Evolutionary conservation across 2,329 filamentous ascomycete genomes (phyloP), one percentile per base, ranked within the genome.

Genomic region (Fusarium solani-melongenae): DNA sequence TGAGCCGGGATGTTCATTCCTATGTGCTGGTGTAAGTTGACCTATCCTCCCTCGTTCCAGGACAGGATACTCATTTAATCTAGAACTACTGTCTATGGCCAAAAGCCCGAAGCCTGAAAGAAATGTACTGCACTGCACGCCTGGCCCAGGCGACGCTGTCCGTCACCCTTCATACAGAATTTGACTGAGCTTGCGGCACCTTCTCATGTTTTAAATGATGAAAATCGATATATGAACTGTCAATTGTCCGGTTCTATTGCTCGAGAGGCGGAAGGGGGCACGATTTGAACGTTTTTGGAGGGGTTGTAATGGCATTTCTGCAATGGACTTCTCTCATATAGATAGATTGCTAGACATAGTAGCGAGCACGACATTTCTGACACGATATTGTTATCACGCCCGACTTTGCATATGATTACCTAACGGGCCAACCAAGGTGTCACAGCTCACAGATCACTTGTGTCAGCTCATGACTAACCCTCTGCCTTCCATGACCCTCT

Each of bases 1-100:
- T 67, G 22, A 57, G 59, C 41, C 64, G 44, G 1, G 55, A 57
- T 9, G 56, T 69, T 14, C 63, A 69, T 31, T 49, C 59, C 4
- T 69, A 67, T n/a, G 27, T 55, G 34, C 17, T 57, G 6, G 55
- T 57, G 55, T 57, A 57, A 38, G 55, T 36, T n/a, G 17, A 36
- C 31, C 5, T 17, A 1, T 7, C 8, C 41, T 49, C 7, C 11
- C 29, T 9, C 22, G 15, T 56, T 1, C 20, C 20, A 33, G 15
- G n/a, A 15, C 20, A 34, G 31, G 7, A 49, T 34, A 27, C 55
- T 57, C n/a, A 39, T 14, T 12, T 2, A 5, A 8, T 14, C 6
- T 29, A 57, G 55, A 39, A 57, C 55, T 29, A 27, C 55, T 11
- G 55, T 57, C 4, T 57, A 57, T 38, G 55, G 55, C 22, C 31